Conservation (phyloP, 2,329 filamentous ascomycete species). For the Aspergillus chevalieri region DNA sequence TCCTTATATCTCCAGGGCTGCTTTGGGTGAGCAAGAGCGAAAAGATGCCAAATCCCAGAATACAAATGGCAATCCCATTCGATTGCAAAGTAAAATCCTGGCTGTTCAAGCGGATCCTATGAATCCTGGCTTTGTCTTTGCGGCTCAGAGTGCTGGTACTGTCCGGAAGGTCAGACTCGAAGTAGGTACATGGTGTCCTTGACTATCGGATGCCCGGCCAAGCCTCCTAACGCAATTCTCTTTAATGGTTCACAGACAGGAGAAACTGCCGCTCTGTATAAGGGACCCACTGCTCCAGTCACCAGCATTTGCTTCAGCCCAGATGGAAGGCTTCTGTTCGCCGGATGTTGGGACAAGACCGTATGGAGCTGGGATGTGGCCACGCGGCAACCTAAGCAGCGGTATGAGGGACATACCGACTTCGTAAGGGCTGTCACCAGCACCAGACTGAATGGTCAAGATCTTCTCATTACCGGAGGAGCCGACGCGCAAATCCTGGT, state of each 20-base stretch:
- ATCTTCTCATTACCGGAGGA: constrained; percentile 65
- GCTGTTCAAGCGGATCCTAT: constrained; percentile 64
- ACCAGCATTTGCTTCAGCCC: constrained; percentile 66
- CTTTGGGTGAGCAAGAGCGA: constrained; percentile 48
- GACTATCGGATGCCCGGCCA: constrained; percentile 7
- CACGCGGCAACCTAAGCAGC: constrained; percentile 49
- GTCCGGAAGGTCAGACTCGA: constrained; percentile 69
- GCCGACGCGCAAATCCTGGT: constrained; percentile 76
- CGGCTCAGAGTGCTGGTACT: constrained; percentile 81
- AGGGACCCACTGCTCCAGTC: constrained; percentile 71
- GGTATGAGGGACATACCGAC: constrained; percentile 72
- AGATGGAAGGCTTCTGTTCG: constrained; percentile 60
- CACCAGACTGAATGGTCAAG: constrained; percentile 54
- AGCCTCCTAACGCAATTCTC: constrained; percentile 1
- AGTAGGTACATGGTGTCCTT: constrained; percentile 50
- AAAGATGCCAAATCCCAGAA: constrained; percentile 73
- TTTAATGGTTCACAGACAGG: constrained; percentile 31
- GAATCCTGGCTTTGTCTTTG: constrained; percentile 58
- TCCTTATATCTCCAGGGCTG: constrained; percentile 33
- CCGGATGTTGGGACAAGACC: constrained; percentile 89
- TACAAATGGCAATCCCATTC: constrained; percentile 73
- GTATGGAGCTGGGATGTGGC: constrained; percentile 77
- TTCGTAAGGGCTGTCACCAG: constrained; percentile 80
- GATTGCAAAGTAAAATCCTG: constrained; percentile 78
- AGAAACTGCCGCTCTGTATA: constrained; percentile 50